Conservation (phyloP, 2,329 filamentous ascomycete species). For the Monilinia aucupariae region DNA sequence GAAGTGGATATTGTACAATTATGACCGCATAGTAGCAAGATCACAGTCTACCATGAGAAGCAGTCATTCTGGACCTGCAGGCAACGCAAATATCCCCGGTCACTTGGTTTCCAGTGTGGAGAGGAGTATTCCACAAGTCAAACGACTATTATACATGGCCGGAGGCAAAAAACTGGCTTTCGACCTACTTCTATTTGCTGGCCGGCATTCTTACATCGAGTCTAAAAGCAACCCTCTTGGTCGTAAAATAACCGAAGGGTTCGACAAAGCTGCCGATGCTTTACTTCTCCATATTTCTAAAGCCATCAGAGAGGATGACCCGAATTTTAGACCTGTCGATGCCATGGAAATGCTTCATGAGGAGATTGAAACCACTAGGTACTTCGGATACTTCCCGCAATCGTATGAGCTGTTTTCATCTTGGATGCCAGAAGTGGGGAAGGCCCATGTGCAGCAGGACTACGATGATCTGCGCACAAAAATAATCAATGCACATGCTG, state of each 20-base stretch:
- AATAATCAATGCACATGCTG: neutral
- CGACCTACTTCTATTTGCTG: neutral
- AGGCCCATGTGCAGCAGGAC: neutral
- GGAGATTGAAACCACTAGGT: neutral
- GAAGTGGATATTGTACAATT: neutral
- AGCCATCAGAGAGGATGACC: neutral
- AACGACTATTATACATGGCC: neutral
- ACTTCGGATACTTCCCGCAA: neutral
- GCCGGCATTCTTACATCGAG: neutral
- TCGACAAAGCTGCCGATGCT: neutral
- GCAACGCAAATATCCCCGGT: neutral
- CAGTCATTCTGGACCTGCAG: neutral
- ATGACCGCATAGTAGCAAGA: neutral
- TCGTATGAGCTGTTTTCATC: neutral
- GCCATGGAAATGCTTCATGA: constrained; percentile 7
- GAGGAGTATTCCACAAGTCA: neutral
- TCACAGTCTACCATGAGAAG: neutral
- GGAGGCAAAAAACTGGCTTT: neutral
- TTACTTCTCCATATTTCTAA: neutral
- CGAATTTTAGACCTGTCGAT: neutral
- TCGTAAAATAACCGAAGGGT: neutral
- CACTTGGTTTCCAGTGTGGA: neutral
- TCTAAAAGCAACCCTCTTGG: neutral
- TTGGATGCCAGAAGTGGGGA: constrained; percentile 11
- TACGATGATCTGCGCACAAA: neutral